Conservation (phyloP, 2,329 filamentous ascomycete species). For the Sclerotinia borealis region DNA sequence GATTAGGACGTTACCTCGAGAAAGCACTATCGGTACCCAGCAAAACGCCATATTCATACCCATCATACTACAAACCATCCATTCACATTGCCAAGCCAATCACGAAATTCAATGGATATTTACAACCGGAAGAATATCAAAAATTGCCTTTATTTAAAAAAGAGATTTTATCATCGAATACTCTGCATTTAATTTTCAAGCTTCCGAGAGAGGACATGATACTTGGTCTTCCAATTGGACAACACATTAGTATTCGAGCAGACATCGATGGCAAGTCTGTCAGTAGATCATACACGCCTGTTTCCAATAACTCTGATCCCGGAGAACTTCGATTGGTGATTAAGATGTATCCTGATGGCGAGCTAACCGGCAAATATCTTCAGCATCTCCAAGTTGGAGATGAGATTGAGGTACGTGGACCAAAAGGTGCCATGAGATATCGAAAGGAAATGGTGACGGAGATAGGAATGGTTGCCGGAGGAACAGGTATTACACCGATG, state of each 20-base stretch:
- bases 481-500: slow-evolving; percentile 50
- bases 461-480: slow-evolving; percentile 52
- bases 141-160: slow-evolving; percentile 20
- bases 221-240: slow-evolving; percentile 38
- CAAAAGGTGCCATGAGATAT: slow-evolving; percentile 52
- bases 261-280: slow-evolving; percentile 33
- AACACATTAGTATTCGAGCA: slow-evolving; percentile 36
- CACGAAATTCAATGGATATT: slow-evolving; percentile 8
- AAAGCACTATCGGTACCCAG: slow-evolving; percentile 1
- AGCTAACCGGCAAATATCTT: slow-evolving; percentile 45
- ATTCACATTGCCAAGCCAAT: slow-evolving; percentile 13
- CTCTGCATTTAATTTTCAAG: slow-evolving; percentile 27
- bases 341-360: slow-evolving; percentile 45
- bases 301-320: slow-evolving; percentile 44
- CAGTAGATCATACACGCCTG: slow-evolving; percentile 38
- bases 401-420: slow-evolving; percentile 46
- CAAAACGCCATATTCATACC: slow-evolving; percentile 15
- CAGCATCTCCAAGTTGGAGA: slow-evolving; percentile 43
- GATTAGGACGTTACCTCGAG: slow-evolving; percentile 10
- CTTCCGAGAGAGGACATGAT: slow-evolving; percentile 31
- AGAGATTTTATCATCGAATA: slow-evolving; percentile 18
- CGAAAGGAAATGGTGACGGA: slow-evolving; percentile 36
- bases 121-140: slow-evolving; percentile 19
- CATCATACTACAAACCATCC: slow-evolving; percentile 13
- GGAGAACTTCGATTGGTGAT: slow-evolving; percentile 47